These are phyloP conservation scores for Paraphoma sp. DNA, from an alignment of 2,329 filamentous ascomycete species.

Conservation along the genomic window DNA sequence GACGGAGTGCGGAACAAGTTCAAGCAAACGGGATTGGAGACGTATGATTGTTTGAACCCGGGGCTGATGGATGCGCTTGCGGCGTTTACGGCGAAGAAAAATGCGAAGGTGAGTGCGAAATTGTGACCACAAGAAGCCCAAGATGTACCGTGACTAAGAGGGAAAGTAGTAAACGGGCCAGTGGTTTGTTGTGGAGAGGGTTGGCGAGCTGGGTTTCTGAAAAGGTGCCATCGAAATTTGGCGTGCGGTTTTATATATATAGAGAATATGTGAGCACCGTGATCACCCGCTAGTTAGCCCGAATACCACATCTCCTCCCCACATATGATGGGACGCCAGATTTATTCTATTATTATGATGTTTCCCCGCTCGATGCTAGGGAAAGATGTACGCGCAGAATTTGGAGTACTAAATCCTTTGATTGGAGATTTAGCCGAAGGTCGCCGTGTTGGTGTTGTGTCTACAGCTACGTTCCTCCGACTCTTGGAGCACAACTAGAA, in stretches of 20 bases:
- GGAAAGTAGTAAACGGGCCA: too few species aligned
- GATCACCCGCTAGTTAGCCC: slow-evolving; percentile 9
- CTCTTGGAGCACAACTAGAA: too few species aligned
- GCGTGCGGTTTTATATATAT: not conserved
- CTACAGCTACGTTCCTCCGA: too few species aligned
- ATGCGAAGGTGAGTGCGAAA: slow-evolving; percentile 37
- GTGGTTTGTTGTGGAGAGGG: not conserved
- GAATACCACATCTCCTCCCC: too few species aligned
- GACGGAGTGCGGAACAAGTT: slow-evolving; percentile 63
- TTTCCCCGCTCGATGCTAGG: too few species aligned
- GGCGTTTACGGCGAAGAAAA: slow-evolving; percentile 61
- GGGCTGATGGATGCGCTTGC: slow-evolving; percentile 64
- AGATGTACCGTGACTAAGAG: too few species aligned
- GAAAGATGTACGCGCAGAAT: too few species aligned
- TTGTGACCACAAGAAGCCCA: slow-evolving; percentile 9
- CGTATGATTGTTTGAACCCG: slow-evolving; percentile 69
- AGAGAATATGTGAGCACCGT: slow-evolving; percentile 10
- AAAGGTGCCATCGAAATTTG: not conserved
- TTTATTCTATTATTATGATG: too few species aligned
- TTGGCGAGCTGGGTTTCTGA: not conserved
- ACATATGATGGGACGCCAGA: too few species aligned
- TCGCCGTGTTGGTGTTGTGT: too few species aligned
- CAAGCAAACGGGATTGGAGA: slow-evolving; percentile 62
- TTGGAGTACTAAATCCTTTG: too few species aligned
- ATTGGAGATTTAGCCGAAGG: too few species aligned